Base-by-base conservation (phyloP, 192 early-diverging fungal species). In the Entomortierella beljakovae region DNA sequence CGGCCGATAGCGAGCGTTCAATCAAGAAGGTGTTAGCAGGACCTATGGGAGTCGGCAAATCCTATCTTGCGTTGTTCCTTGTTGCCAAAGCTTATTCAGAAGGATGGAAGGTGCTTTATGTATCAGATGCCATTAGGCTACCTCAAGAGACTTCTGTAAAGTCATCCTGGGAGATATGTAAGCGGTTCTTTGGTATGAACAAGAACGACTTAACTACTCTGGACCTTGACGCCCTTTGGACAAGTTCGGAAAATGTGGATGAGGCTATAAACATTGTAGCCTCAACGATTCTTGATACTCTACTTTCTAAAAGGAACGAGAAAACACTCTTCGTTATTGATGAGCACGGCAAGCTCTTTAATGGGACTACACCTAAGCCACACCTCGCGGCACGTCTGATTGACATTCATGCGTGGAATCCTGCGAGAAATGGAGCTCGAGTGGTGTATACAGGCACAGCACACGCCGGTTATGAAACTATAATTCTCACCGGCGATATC, bases 31-130 rank as follows among this genome's bases (percentile, higher is more conserved):
- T 74, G 25, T 48, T 75, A 26, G 58, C 72, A 25, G 64, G 64
- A 22, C 72, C 72, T 23, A 68, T 64, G 72, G 72, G 71, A 5
- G 20, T 75, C 29, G 72, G 72, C 29, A 75, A 67, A 42, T 68
- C 72, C 37, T 75, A 68, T 18, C 61, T 75, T 37, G 61, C 72
- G 9, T 53, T 62, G 9, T 71, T 71, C 46, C 56, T 65, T 64
- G 76, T 69, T 11, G 0, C 68, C 25, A 71, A 64, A 40, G 69
- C 76, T 2, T 80, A 80, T 70, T 38, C 69, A 13, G 61, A 71
- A 20, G 42, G 43, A 49, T 80, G 69, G 64, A 25, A n/a, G 15
- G 16, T 72, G 1, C 49, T 51, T 6, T 51, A 51, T 25, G 49
- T 51, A 18, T 18, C 49, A 51, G 49, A 51, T 51, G 49, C 49